Conservation (phyloP, 345 rosid genomes). For the Rhodamnia rubescens region DNA sequence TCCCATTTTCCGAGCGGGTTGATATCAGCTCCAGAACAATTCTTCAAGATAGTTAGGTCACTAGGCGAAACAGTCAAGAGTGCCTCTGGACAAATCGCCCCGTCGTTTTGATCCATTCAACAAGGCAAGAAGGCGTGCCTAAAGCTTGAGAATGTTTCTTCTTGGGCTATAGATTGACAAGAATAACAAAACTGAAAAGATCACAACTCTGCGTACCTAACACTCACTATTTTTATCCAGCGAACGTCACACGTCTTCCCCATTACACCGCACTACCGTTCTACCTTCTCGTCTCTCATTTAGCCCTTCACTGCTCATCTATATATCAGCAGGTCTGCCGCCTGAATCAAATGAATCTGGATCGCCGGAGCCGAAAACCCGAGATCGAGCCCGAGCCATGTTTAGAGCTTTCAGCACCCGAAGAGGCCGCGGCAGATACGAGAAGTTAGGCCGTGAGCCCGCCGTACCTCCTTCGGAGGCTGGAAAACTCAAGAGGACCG, state of each 20-base stretch:
- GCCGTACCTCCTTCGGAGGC: constrained; percentile 2
- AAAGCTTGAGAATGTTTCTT: neutral
- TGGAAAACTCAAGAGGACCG: constrained; percentile 25
- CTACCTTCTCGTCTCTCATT: neutral
- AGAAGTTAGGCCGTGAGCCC: constrained; percentile 30
- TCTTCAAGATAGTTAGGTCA: neutral
- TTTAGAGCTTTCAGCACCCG: constrained; percentile 53
- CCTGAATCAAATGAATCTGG: neutral
- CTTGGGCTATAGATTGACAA: neutral
- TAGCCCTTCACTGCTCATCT: neutral
- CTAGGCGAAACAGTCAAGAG: neutral
- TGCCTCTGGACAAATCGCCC: neutral
- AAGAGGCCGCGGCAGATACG: constrained; percentile 32
- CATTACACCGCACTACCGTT: neutral
- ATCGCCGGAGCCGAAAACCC: neutral
- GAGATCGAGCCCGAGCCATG: constrained; percentile 15
- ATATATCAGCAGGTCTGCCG: neutral
- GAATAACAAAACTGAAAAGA: no score
- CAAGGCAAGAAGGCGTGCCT: neutral
- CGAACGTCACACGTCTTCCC: neutral
- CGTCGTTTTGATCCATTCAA: neutral
- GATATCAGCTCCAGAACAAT: neutral
- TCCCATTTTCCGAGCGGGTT: neutral
- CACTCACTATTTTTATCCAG: neutral
- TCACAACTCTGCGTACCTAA: neutral